phyloP scores from a whole-genome alignment of 169 alveolate genomes.

The Plasmodium cynomolgi region DNA sequence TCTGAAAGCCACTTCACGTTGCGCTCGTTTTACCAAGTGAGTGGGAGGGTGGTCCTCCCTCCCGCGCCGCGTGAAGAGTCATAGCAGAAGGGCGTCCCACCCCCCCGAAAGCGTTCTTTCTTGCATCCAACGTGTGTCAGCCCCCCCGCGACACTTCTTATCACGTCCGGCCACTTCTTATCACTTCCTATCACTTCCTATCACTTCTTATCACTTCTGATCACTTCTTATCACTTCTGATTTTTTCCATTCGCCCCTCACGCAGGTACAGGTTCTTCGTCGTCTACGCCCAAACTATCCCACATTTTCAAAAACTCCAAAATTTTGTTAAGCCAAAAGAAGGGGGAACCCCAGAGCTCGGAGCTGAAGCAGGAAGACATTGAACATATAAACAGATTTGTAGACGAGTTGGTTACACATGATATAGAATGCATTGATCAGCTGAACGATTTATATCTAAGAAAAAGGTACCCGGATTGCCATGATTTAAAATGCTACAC shows the following conservation, averaged over 20 bases:
- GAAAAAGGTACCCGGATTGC: slow-evolving; percentile 27
- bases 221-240: background rate
- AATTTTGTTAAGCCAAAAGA: slow-evolving; percentile 1
- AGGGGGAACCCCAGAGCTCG: background rate
- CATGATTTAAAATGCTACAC: slow-evolving; percentile 35
- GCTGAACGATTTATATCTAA: slow-evolving; percentile 46
- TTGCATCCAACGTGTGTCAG: background rate
- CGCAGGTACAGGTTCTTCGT: slow-evolving; percentile 70
- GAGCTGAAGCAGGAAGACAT: slow-evolving; percentile 41
- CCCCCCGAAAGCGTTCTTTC: background rate
- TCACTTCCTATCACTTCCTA: background rate
- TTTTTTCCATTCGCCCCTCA: background rate
- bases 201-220: background rate
- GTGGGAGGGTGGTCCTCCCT: background rate
- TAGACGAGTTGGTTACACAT: slow-evolving; percentile 31
- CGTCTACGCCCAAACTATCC: slow-evolving; percentile 67
- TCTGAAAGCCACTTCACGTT: background rate
- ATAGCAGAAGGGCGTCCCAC: background rate
- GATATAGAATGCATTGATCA: slow-evolving; percentile 51
- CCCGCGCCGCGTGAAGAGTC: background rate
- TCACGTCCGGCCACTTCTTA: background rate
- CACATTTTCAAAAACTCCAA: slow-evolving; percentile 61
- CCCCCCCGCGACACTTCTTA: background rate
- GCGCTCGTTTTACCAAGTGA: background rate
- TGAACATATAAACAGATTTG: slow-evolving; percentile 36